These are phyloP conservation scores for Diplosphaera chodatii DNA, from an alignment of 139 green algal species.

Conservation along the genomic window DNA sequence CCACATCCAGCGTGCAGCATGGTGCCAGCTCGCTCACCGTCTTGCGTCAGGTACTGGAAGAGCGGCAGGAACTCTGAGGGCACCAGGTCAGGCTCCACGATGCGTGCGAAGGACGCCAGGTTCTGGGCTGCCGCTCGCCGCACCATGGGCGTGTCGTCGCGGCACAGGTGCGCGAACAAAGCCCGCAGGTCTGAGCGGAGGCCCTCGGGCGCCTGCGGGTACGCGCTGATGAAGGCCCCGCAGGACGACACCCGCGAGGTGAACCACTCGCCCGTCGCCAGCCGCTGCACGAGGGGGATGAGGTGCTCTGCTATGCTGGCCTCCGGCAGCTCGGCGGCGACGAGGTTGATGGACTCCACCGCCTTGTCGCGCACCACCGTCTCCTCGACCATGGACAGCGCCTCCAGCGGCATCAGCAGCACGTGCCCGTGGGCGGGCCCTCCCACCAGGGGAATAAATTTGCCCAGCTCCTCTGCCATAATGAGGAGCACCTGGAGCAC, in stretches of 20 bases:
- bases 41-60: conserved; percentile 83
- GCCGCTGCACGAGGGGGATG: conserved; percentile 79
- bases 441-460: conserved; percentile 91
- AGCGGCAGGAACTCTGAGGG: conserved; percentile 77
- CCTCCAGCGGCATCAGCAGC: conserved; percentile 90
- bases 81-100: conserved; percentile 69
- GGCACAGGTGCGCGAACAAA: conserved; percentile 74
- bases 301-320: conserved; percentile 65
- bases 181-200: conserved; percentile 63
- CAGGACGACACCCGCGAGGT: conserved; percentile 88
- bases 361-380: conserved; percentile 96
- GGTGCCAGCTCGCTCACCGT: conserved; percentile 73
- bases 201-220: conserved; percentile 35
- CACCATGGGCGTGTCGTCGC: conserved; percentile 99
- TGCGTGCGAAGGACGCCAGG: conserved; percentile 77
- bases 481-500: conserved; percentile 77
- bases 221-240: conserved; percentile 82
- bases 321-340: conserved; percentile 68
- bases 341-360: conserved; percentile 77
- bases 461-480: conserved; percentile 93
- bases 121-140: conserved; percentile 67
- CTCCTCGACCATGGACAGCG: conserved; percentile 90
- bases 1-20: conserved; percentile 8
- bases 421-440: conserved; percentile 67
- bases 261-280: conserved; percentile 94